phyloP scores from a whole-genome alignment of 768 basidiomycete species.

The Hirschioporus abietinus region DNA sequence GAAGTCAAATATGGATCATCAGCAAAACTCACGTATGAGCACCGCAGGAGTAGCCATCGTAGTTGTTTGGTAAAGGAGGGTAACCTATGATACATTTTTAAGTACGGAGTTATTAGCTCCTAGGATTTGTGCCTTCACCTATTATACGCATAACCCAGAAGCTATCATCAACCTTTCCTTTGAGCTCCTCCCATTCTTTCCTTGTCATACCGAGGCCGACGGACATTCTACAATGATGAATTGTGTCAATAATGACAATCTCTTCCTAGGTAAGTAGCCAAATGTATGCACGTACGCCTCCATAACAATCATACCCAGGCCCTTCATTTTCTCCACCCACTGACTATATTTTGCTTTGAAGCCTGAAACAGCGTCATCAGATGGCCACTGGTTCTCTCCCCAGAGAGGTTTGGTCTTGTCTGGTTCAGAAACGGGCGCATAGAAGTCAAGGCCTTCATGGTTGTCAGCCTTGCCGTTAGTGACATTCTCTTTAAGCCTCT shows the following conservation, averaged over 20 bases:
- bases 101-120: neutral
- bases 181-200: conserved; percentile 66
- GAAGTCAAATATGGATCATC: conserved; percentile 8
- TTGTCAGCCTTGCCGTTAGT: conserved; percentile 82
- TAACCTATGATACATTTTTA: conserved; percentile 49
- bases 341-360: conserved; percentile 62
- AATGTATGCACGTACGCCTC: conserved; percentile 56
- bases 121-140: conserved; percentile 34
- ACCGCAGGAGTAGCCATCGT: conserved; percentile 85
- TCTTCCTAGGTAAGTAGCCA: neutral
- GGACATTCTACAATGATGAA: conserved; percentile 56
- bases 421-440: conserved; percentile 63
- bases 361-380: conserved; percentile 29
- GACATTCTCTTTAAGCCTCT: conserved; percentile 75
- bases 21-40: conserved; percentile 65
- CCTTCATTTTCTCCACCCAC: conserved; percentile 87
- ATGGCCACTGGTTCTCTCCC: conserved; percentile 89
- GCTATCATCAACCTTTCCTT: conserved; percentile 68
- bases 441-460: conserved; percentile 83
- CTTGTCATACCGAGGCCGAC: conserved; percentile 67
- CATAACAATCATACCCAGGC: conserved; percentile 76
- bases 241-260: neutral
- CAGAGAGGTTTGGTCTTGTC: conserved; percentile 68
- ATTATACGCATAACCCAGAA: conserved; percentile 91
- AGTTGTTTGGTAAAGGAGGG: conserved; percentile 73